These are phyloP conservation scores for Hyphodiscus sp. DNA, from an alignment of 2,329 filamentous ascomycete species.

Conservation along the genomic window DNA sequence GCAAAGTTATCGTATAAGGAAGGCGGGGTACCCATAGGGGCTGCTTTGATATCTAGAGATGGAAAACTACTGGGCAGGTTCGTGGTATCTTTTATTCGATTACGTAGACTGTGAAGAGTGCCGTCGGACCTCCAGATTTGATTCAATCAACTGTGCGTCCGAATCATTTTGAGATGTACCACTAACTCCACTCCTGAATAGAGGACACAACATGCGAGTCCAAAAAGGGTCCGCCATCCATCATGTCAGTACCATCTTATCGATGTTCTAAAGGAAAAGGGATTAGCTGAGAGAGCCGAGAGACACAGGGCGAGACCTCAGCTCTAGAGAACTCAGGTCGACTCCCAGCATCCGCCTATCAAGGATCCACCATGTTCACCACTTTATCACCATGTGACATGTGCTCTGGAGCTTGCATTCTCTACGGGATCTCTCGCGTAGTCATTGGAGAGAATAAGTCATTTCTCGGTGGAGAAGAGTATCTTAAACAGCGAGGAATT, in stretches of 20 bases:
- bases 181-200: not conserved
- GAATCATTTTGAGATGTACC: too few species aligned
- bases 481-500: conserved; percentile 60
- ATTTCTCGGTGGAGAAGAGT: conserved; percentile 66
- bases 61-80: conserved; percentile 57
- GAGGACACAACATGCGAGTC: conserved; percentile 59
- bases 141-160: too few species aligned
- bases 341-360: conserved; percentile 61
- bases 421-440: conserved; percentile 68
- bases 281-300: not conserved
- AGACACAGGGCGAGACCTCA: conserved; percentile 62
- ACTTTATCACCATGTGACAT: conserved; percentile 34
- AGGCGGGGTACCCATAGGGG: conserved; percentile 46
- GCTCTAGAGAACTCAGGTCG: conserved; percentile 70
- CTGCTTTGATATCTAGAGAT: conserved; percentile 57
- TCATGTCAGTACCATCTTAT: conserved; percentile 46
- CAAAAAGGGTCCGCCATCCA: conserved; percentile 66
- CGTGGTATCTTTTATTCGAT: too few species aligned
- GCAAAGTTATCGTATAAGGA: conserved; percentile 39
- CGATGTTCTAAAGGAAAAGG: not conserved
- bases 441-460: conserved; percentile 74
- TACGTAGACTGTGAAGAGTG: too few species aligned
- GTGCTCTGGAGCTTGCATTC: conserved; percentile 48
- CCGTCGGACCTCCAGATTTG: too few species aligned
- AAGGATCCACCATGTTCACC: conserved; percentile 75